Evolutionary conservation across 23 red algal genomes (phyloP).

Genomic region (Gracilaria gracilis): DNA sequence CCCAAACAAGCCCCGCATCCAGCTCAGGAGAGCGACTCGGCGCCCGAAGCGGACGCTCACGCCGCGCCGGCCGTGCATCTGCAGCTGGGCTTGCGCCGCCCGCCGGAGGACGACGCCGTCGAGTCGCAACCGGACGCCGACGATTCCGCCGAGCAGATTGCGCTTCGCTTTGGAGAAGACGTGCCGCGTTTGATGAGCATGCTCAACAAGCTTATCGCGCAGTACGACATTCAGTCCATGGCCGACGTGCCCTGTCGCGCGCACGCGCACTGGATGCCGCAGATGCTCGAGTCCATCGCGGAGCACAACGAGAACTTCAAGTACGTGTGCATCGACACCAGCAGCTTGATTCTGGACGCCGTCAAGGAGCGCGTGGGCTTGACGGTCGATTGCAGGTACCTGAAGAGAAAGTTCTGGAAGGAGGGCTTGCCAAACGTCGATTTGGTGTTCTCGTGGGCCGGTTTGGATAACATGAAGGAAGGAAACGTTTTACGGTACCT

Average conservation of each 20-base stretch:
- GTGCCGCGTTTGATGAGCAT: slow-evolving; percentile 66
- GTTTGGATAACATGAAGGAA: slow-evolving; percentile 70
- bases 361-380: slow-evolving; percentile 32
- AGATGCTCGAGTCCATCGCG: slow-evolving; percentile 27
- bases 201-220: slow-evolving; percentile 59
- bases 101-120: background rate
- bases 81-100: background rate
- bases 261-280: slow-evolving; percentile 72
- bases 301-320: slow-evolving; percentile 43
- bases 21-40: background rate
- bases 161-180: slow-evolving; percentile 49
- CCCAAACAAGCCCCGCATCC: background rate
- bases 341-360: slow-evolving; percentile 22
- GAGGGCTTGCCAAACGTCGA: slow-evolving; percentile 61
- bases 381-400: background rate
- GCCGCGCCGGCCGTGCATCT: background rate
- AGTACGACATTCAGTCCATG: slow-evolving; percentile 59
- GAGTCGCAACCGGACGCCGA: background rate
- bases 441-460: slow-evolving; percentile 70
- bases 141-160: background rate
- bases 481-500: slow-evolving; percentile 49
- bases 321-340: slow-evolving; percentile 64
- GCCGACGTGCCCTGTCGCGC: slow-evolving; percentile 75
- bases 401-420: slow-evolving; percentile 47
- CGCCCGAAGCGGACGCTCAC: background rate